These are phyloP conservation scores for Teratosphaeria nubilosa DNA, from an alignment of 2,329 filamentous ascomycete species.

Conservation along the genomic window DNA sequence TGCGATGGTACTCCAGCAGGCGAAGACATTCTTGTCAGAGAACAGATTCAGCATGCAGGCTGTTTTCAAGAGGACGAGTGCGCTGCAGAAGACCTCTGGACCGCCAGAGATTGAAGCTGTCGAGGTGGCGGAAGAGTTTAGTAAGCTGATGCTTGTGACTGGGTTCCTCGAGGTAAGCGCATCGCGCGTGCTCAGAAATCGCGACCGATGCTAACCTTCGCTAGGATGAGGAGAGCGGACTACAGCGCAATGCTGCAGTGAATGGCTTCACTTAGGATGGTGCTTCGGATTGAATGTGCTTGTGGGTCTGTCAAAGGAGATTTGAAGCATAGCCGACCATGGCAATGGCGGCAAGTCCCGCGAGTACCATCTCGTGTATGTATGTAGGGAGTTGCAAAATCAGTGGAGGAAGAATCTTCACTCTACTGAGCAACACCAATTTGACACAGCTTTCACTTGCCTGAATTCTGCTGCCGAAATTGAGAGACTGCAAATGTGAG, in stretches of 20 bases:
- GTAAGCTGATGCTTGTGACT: slow-evolving; percentile 71
- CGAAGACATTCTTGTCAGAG: slow-evolving; percentile 67
- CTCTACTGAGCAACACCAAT: background rate
- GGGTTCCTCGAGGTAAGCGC: slow-evolving; percentile 68
- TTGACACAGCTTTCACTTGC: background rate
- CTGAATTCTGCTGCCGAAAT: background rate
- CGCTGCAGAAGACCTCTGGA: slow-evolving; percentile 40
- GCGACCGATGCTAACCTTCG: background rate
- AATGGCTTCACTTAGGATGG: background rate
- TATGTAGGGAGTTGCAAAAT: background rate
- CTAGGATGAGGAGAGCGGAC: background rate
- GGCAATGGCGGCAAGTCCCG: background rate
- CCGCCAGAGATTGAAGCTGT: slow-evolving; percentile 46
- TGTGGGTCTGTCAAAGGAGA: background rate
- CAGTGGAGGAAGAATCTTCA: background rate
- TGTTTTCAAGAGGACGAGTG: slow-evolving; percentile 80
- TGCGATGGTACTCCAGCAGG: slow-evolving; percentile 59
- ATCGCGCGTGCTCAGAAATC: background rate
- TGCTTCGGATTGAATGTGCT: background rate
- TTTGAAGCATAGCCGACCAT: background rate
- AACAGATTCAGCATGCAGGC: slow-evolving; percentile 77
- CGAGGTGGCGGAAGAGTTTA: slow-evolving; percentile 73
- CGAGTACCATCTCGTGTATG: background rate
- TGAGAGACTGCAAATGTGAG: background rate
- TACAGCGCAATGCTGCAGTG: background rate